Percentiles rank a stretch among this genome's conserved stretches.
These are phyloP conservation scores for Artemisia tridentata DNA, from an alignment of 129 eudicot genomes.

Conservation along the genomic window DNA sequence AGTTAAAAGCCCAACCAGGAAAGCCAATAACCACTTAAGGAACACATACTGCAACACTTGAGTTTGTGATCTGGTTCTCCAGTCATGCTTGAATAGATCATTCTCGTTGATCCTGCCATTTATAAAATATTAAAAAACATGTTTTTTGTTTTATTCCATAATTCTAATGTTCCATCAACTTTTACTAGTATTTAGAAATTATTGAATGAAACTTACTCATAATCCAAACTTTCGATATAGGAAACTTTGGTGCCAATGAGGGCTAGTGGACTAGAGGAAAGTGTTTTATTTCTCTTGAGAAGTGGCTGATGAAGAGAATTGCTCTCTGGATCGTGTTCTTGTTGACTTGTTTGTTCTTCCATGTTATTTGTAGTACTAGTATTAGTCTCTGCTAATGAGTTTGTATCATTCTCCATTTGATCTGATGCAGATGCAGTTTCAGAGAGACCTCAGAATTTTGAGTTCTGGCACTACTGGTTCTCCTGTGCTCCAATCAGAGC, in stretches of 20 bases:
- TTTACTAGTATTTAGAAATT: neutral
- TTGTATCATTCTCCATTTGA: slow-evolving; percentile 48
- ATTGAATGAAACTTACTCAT: slow-evolving; percentile 56
- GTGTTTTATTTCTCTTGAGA: slow-evolving; percentile 68
- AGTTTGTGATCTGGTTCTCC: slow-evolving; percentile 90
- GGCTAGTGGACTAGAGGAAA: slow-evolving; percentile 79
- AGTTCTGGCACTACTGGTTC: slow-evolving; percentile 2
- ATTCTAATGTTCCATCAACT: neutral
- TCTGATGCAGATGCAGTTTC: slow-evolving; percentile 23
- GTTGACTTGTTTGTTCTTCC: slow-evolving; percentile 39
- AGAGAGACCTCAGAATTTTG: neutral
- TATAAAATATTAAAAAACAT: neutral
- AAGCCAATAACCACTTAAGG: slow-evolving; percentile 81
- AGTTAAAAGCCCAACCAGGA: slow-evolving; percentile 81
- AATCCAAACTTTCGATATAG: slow-evolving; percentile 87
- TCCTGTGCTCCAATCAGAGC: slow-evolving; percentile 4
- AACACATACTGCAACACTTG: slow-evolving; percentile 85
- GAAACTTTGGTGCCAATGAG: slow-evolving; percentile 94
- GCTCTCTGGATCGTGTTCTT: slow-evolving; percentile 60
- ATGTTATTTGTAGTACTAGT: slow-evolving; percentile 9
- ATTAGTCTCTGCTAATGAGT: slow-evolving; percentile 29
- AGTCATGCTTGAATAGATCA: slow-evolving; percentile 94
- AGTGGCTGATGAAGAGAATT: slow-evolving; percentile 65
- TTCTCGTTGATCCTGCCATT: slow-evolving; percentile 85
- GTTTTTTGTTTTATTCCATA: neutral